Base-by-base conservation (phyloP, 2,329 filamentous ascomycete genomes). In the Cladosporium phlei region DNA sequence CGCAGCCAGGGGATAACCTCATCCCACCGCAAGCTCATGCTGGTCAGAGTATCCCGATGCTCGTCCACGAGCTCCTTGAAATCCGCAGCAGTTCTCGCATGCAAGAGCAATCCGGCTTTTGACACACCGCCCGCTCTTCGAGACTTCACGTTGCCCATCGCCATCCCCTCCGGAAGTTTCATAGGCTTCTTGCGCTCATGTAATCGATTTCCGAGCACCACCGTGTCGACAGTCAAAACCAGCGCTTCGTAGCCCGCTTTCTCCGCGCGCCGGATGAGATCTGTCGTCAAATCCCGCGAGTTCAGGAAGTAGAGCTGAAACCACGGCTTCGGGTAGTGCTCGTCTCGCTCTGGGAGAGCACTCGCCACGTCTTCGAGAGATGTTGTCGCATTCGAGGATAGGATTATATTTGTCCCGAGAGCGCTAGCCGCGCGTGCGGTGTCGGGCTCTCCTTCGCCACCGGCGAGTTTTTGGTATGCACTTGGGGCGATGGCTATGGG, bases 261-360 rank as follows among this genome's bases (percentile, higher is more conserved):
- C 57, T 79, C 79, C 0, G 83, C 85, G 0, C 83, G 74, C 52
- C 22, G 14, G 33, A 66, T 60, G 22, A 62, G 44, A 56, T 68
- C 52, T 49, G 71, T 69, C 61, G 60, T 78, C 69, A 39, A 73
- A 68, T 49, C 73, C 57, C 74, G 65, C 56, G 79, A 72, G 54
- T 74, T 72, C 42, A 79, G 65, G 12, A 79, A 64, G 54, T 73
- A 77, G 40, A 80, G 66, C 56, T 82, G 78, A 61, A 76, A 89
- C 82, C 83, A 89, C 7, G 42, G 42, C 9, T 45, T 45, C 1
- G 42, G 42, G 24, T 45, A 45, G n/a, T 45, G 32, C n/a, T 45
- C 42, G 2, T 45, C 42, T 45, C 42, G 35, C 14, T 34, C 7
- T 0, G 60, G 54, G 56, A 81, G 72, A 17, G 70, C 70, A 51